These are phyloP conservation scores for Grammothele lineata DNA, from an alignment of 768 basidiomycete genomes.

Conservation along the genomic window DNA sequence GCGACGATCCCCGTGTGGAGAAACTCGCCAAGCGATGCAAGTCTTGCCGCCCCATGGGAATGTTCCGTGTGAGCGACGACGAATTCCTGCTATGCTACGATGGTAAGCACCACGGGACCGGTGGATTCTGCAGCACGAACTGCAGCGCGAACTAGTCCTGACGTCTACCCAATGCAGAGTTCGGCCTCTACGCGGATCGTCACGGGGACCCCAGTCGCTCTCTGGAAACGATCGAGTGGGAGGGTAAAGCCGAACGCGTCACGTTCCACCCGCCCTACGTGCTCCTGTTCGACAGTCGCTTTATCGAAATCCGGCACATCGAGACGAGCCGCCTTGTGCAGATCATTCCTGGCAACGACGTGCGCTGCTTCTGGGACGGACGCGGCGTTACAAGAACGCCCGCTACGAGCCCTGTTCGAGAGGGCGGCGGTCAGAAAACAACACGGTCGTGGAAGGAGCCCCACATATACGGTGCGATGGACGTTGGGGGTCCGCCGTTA, in stretches of 20 bases:
- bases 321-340: conserved; percentile 76
- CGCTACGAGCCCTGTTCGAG: conserved; percentile 38
- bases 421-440: conserved; percentile 41
- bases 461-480: conserved; percentile 85
- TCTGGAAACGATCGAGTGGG: conserved; percentile 87
- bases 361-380: conserved; percentile 90
- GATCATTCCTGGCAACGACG: conserved; percentile 76
- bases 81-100: conserved; percentile 90
- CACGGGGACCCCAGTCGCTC: conserved; percentile 82
- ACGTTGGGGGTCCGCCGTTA: conserved; percentile 36
- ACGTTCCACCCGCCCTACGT: conserved; percentile 89
- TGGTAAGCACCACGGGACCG: conserved; percentile 43
- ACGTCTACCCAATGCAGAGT: conserved; percentile 48
- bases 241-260: conserved; percentile 84
- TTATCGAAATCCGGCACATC: conserved; percentile 87
- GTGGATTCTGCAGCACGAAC: too few species aligned
- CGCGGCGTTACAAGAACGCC: conserved; percentile 38
- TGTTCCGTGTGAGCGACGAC: conserved; percentile 84
- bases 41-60: conserved; percentile 77
- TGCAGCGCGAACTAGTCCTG: background rate
- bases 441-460: conserved; percentile 77
- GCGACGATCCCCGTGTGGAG: conserved; percentile 63
- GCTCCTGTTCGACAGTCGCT: conserved; percentile 81
- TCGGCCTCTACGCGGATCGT: conserved; percentile 88
- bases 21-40: conserved; percentile 79